A percentile compares a stretch with the other conserved stretches of the same genome.
phyloP scores from a whole-genome alignment of 768 basidiomycete genomes.

The Tephrocybe sp. region DNA sequence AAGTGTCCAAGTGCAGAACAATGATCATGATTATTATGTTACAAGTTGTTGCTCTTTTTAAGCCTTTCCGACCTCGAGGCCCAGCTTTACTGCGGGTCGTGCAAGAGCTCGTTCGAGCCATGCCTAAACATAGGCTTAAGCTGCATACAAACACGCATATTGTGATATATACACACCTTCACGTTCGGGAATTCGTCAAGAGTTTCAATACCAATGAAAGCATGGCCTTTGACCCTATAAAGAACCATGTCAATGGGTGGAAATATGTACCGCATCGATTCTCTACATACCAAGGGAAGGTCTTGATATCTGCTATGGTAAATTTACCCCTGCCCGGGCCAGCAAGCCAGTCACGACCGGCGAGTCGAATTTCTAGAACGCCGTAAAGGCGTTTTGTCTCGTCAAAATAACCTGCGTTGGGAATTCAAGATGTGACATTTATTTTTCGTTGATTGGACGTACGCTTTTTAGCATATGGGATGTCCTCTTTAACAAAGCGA shows the following conservation, averaged over 20 bases:
- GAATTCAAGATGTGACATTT: slow-evolving; percentile 14
- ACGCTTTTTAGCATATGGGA: slow-evolving; percentile 70
- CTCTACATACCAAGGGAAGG: slow-evolving; percentile 52
- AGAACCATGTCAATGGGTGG: not conserved
- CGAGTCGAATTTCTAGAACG: slow-evolving; percentile 80
- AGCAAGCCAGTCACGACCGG: slow-evolving; percentile 72
- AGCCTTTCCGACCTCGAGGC: slow-evolving; percentile 16
- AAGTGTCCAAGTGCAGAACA: too few species aligned
- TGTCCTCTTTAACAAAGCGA: slow-evolving; percentile 58
- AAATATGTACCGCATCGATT: not conserved
- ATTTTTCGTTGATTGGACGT: slow-evolving; percentile 15
- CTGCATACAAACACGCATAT: not conserved
- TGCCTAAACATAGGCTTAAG: slow-evolving; percentile 9
- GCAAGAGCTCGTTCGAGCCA: slow-evolving; percentile 21
- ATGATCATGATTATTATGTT: not conserved
- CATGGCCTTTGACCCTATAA: slow-evolving; percentile 52
- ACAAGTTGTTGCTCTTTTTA: not conserved
- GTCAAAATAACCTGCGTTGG: slow-evolving; percentile 58
- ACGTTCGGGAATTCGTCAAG: slow-evolving; percentile 22
- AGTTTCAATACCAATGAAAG: slow-evolving; percentile 31
- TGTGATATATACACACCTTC: slow-evolving; percentile 18
- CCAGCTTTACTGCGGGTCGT: slow-evolving; percentile 20
- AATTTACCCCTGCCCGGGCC: slow-evolving; percentile 70
- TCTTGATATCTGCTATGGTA: slow-evolving; percentile 72
- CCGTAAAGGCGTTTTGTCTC: slow-evolving; percentile 82